These are phyloP conservation scores for Aspergillus sparsus DNA, from an alignment of 495 filamentous ascomycete genomes.

Conservation along the genomic window DNA sequence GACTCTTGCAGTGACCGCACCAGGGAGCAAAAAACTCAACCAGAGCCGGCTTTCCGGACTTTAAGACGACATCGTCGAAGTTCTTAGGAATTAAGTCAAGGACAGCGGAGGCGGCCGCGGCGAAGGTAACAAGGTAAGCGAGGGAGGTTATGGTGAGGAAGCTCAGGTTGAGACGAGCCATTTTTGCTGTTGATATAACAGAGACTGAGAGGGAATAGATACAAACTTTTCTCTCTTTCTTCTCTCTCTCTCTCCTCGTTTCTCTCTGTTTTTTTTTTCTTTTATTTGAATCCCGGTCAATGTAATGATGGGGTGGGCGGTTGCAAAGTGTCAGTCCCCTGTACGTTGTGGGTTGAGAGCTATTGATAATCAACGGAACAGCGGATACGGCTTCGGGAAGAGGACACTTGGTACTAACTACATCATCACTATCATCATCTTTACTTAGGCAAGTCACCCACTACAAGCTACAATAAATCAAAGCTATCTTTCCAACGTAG, in stretches of 20 bases:
- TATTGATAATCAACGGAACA: constrained; percentile 8
- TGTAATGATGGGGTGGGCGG: background rate
- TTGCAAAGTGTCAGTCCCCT: background rate
- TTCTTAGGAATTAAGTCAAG: constrained; percentile 84
- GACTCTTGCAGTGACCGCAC: constrained; percentile 99
- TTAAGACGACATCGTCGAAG: constrained; percentile 85
- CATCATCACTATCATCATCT: background rate
- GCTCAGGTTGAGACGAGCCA: constrained; percentile 46
- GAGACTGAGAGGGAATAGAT: background rate
- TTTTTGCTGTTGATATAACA: constrained; percentile 24
- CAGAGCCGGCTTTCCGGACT: constrained; percentile 91
- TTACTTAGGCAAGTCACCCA: background rate
- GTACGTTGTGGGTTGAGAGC: background rate
- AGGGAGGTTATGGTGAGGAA: constrained; percentile 47
- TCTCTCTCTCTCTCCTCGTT: too few relatives aligned
- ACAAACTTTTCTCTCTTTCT: too few relatives aligned
- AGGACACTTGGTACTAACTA: constrained; percentile 29
- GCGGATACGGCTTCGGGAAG: constrained; percentile 21
- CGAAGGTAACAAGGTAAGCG: constrained; percentile 43
- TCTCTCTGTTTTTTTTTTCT: too few relatives aligned
- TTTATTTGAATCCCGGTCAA: too few relatives aligned
- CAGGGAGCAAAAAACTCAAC: constrained; percentile 99
- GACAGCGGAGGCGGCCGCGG: constrained; percentile 56
- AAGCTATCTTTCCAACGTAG: background rate
- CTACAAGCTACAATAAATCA: background rate